A percentile compares a stretch with the other conserved stretches of the same genome.
Conservation (phyloP, 768 basidiomycete species). For the Lactarius hengduanensis region DNA sequence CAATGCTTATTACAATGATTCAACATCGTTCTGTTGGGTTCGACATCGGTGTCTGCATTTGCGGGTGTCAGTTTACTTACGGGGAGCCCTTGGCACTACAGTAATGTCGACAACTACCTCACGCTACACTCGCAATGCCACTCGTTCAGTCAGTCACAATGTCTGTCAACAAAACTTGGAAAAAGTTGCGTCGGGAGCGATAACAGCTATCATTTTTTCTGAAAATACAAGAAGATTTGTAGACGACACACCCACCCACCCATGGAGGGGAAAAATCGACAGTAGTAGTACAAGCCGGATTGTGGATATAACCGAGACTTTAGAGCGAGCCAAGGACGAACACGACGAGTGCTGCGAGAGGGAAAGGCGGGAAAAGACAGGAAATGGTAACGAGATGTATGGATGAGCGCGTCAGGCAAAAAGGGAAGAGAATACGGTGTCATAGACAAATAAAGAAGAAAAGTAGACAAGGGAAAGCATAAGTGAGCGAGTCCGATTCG, state of each 20-base stretch:
- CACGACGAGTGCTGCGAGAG: slow-evolving; percentile 41
- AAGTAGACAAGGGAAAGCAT: slow-evolving; percentile 21
- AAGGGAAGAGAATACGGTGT: slow-evolving; percentile 19
- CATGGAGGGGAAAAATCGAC: slow-evolving; percentile 12
- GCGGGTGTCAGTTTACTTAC: too few relatives aligned
- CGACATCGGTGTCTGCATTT: too few relatives aligned
- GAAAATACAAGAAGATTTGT: slow-evolving; percentile 21
- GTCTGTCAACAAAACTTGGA: neutral
- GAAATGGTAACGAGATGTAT: slow-evolving; percentile 36
- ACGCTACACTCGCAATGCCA: too few relatives aligned
- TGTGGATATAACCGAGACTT: slow-evolving; percentile 41
- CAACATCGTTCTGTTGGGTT: too few relatives aligned
- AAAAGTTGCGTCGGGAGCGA: neutral
- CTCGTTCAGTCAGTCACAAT: too few relatives aligned
- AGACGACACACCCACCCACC: slow-evolving; percentile 28
- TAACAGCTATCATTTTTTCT: neutral
- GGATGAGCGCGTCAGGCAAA: slow-evolving; percentile 39
- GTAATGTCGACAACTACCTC: too few relatives aligned
- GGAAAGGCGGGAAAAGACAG: slow-evolving; percentile 36
- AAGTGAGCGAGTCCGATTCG: slow-evolving; percentile 14
- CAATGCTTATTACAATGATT: neutral
- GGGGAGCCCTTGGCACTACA: too few relatives aligned
- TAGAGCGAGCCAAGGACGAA: slow-evolving; percentile 40
- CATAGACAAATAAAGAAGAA: slow-evolving; percentile 21
- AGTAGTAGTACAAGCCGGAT: slow-evolving; percentile 49